Percentiles rank a stretch among this genome's conserved stretches.
Evolutionary conservation across 139 green algal genomes (phyloP).

Genomic region (Spirogloea muscicola): DNA sequence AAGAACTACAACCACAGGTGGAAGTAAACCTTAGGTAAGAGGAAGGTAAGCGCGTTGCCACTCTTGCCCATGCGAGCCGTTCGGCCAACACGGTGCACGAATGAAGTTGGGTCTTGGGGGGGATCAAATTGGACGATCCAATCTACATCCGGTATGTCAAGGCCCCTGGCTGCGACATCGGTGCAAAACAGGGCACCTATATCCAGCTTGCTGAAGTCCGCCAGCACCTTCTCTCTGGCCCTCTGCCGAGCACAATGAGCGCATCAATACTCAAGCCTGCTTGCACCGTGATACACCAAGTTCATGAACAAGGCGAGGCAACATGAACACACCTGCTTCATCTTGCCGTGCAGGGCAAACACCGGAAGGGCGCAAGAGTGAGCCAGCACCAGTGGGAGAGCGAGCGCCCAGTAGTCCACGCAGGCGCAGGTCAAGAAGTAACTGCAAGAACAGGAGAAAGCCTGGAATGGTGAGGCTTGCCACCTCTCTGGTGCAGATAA

Average conservation of each 20-base stretch:
- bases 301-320: conserved; percentile 2
- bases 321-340: conserved; percentile 74
- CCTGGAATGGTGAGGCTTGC: background rate
- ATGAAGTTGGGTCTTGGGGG: conserved; percentile 80
- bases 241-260: conserved; percentile 2
- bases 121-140: conserved; percentile 60
- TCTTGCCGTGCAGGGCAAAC: conserved; percentile 74
- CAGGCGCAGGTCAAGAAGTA: conserved; percentile 93
- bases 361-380: conserved; percentile 24
- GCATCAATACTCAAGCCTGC: too few species aligned
- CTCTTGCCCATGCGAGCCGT: conserved; percentile 84
- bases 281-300: too few species aligned
- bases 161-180: conserved; percentile 85
- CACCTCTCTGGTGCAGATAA: too few species aligned
- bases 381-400: conserved; percentile 43
- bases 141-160: conserved; percentile 80
- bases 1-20: too few species aligned
- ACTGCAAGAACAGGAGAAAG: conserved; percentile 10
- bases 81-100: conserved; percentile 79
- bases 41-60: conserved; percentile 69
- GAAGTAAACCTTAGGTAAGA: conserved; percentile 65
- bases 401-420: conserved; percentile 68
- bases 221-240: conserved; percentile 65
- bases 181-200: conserved; percentile 79
- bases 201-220: conserved; percentile 53